These are phyloP conservation scores for Phaeosphaeriaceae sp. DNA, from an alignment of 2,329 filamentous ascomycete genomes.

Conservation along the genomic window DNA sequence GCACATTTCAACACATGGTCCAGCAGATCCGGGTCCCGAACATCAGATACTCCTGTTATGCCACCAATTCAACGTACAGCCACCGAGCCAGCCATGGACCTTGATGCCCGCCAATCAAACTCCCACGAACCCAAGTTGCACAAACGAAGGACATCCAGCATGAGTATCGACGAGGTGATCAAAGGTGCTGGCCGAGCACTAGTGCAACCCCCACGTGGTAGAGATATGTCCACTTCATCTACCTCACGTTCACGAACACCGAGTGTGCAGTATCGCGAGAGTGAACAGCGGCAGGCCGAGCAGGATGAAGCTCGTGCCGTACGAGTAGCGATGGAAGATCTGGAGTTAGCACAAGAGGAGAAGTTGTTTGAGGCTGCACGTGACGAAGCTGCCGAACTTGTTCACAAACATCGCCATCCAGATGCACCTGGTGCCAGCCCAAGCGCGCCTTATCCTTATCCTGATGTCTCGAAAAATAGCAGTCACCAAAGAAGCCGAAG, in stretches of 20 bases:
- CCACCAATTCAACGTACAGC: slow-evolving; percentile 34
- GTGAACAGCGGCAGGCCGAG: slow-evolving; percentile 78
- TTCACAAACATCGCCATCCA: slow-evolving; percentile 77
- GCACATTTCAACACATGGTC: slow-evolving; percentile 53
- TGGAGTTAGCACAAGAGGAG: slow-evolving; percentile 69
- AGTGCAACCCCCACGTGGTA: slow-evolving; percentile 49
- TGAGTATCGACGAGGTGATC: slow-evolving; percentile 37
- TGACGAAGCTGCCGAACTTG: slow-evolving; percentile 78
- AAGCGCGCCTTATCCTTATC: slow-evolving; percentile 60
- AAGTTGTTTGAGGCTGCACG: slow-evolving; percentile 73
- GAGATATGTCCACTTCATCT: slow-evolving; percentile 48
- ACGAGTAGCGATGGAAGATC: slow-evolving; percentile 74
- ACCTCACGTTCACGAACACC: slow-evolving; percentile 58
- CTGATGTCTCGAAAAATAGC: slow-evolving; percentile 66
- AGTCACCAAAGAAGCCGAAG: slow-evolving; percentile 68
- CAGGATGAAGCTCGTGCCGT: slow-evolving; percentile 76
- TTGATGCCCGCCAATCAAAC: slow-evolving; percentile 25
- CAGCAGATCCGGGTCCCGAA: slow-evolving; percentile 30
- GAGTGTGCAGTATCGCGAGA: slow-evolving; percentile 71
- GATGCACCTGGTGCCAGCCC: slow-evolving; percentile 67
- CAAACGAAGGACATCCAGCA: slow-evolving; percentile 36
- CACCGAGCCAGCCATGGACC: slow-evolving; percentile 30
- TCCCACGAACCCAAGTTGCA: slow-evolving; percentile 34
- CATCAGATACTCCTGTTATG: slow-evolving; percentile 33
- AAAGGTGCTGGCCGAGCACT: slow-evolving; percentile 38